These are phyloP conservation scores for Globisporangium barbulae DNA, from an alignment of 352 stramenopile species.

Conservation along the genomic window DNA sequence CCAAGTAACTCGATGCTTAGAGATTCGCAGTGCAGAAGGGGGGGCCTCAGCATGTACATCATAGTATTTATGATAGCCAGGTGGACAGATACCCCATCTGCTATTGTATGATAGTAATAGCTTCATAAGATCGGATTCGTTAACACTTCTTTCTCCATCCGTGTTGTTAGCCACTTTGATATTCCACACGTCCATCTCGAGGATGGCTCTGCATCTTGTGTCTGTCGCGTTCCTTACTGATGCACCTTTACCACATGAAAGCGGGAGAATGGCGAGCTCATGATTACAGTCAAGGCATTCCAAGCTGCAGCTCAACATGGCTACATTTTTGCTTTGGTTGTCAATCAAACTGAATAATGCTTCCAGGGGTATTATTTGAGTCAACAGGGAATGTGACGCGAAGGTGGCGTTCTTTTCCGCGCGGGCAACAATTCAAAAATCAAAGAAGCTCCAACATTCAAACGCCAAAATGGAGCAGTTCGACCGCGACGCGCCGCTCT, in stretches of 20 bases:
- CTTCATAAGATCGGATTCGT: background rate
- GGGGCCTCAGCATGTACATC: background rate
- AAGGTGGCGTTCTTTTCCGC: slow-evolving; percentile 10
- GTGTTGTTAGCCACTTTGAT: no score
- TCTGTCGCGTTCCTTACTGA: no score
- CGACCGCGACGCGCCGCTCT: slow-evolving; percentile 75
- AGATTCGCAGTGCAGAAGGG: background rate
- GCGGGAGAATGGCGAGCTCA: no score
- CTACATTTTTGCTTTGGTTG: no score
- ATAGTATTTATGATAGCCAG: slow-evolving; percentile 3
- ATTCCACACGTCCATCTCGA: no score
- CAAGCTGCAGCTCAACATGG: no score
- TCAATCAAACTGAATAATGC: no score
- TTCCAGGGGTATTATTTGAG: no score
- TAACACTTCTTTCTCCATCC: background rate
- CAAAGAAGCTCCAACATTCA: background rate
- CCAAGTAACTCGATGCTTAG: background rate
- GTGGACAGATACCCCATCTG: background rate
- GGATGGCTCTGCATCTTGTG: no score
- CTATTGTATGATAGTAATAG: background rate
- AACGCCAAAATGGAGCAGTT: slow-evolving; percentile 64
- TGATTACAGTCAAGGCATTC: no score
- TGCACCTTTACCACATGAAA: no score
- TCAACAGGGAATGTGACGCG: slow-evolving; percentile 2
- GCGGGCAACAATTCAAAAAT: slow-evolving; percentile 1